Base-by-base conservation (phyloP, 2,329 filamentous ascomycete genomes). In the Cladophialophora exuberans region DNA sequence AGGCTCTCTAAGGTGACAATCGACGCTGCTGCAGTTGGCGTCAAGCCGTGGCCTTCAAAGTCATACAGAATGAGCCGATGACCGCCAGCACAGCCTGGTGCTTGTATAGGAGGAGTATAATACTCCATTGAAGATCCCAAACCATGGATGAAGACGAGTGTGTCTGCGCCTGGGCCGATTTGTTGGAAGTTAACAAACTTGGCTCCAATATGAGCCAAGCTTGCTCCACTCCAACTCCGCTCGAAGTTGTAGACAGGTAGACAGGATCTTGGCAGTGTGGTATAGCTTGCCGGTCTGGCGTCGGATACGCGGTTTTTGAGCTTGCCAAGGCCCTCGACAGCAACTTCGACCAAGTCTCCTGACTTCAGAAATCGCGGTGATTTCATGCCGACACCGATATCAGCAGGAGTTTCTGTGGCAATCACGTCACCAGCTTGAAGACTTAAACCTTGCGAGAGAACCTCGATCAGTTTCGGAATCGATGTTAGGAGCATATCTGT, bases 401-500 rank as follows among this genome's bases (percentile, higher is more conserved):
- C 60, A 15, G 52, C 58, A 9, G 60, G 60, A 13, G 79, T 81
- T 1, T 78, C 76, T 1, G 76, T 80, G 5, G 79, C 71, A 35
- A 83, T 70, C 0, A 82, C 72, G 15, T 81, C 79, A 0, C 81
- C 80, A 0, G 72, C 67, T 56, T 76, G 70, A 0, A 83, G 60
- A 0, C 80, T 83, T 10, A 75, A 75, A 0, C 75, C 78, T 36
- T 72, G 73, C 28, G 75, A 79, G n/a, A 78, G 64, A 7, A 76
- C 78, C 42, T 69, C 69, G n/a, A 83, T 70, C 3, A 83, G 69
- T 1, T 70, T 71, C 11, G 76, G 71, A 4, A 80, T 71, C 0
- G 70, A 70, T 56, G 80, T 80, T 11, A 83, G 78, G n/a, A 84
- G 61, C 42, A 82, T 73, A 0, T 73, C 69, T 0, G 74, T 78